Conservation (phyloP, 2,329 filamentous ascomycete species). For the Trichoderma cornu-damae region DNA sequence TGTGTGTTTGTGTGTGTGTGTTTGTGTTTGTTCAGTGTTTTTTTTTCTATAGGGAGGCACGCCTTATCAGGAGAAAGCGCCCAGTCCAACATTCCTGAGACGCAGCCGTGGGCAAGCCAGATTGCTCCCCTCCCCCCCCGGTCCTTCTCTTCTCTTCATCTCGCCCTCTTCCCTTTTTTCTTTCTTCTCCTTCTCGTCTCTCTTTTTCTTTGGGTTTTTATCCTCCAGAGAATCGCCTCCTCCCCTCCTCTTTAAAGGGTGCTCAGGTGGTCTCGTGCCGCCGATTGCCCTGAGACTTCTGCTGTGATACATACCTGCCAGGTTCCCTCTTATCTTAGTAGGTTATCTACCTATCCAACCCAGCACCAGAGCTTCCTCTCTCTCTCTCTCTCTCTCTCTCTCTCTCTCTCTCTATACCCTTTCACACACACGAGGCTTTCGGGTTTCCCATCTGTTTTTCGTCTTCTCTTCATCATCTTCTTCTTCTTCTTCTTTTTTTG, state of each 20-base stretch:
- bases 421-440: too few species aligned
- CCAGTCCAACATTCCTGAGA: neutral
- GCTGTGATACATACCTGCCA: neutral
- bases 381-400: too few species aligned
- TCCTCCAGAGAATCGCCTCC: neutral
- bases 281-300: neutral
- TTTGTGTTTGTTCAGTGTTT: neutral
- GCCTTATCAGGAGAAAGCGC: neutral
- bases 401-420: too few species aligned
- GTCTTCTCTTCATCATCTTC: too few species aligned
- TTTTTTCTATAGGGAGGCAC: too few species aligned
- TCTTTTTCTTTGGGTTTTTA: neutral
- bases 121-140: neutral
- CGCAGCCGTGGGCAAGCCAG: neutral
- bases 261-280: constrained; percentile 15
- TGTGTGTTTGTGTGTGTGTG: neutral
- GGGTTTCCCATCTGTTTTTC: too few species aligned
- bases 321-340: too few species aligned
- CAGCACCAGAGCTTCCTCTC: too few species aligned
- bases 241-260: neutral
- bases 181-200: neutral
- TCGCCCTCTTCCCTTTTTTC: neutral
- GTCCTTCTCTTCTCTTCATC: neutral
- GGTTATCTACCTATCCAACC: too few species aligned
- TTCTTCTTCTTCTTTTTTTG: too few species aligned